Evolutionary conservation across 768 basidiomycete species (phyloP).

Genomic region (Psilocybe subaeruginosa): DNA sequence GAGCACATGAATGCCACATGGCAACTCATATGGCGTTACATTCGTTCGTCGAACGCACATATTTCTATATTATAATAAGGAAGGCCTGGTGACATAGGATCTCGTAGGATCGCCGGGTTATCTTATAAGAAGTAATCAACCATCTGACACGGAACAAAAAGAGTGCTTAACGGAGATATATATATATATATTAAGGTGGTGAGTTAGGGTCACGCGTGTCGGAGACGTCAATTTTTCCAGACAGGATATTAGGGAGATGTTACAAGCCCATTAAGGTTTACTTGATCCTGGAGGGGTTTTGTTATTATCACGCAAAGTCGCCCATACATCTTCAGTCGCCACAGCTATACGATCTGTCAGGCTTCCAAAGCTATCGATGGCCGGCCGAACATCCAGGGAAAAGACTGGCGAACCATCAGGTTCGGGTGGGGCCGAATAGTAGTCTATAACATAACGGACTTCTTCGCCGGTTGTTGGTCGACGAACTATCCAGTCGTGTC

Average conservation of each 20-base stretch:
- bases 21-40: background rate
- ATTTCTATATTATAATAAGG: background rate
- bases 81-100: background rate
- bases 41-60: background rate
- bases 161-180: background rate
- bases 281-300: constrained; percentile 23
- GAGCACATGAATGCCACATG: background rate
- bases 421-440: constrained; percentile 92
- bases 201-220: background rate
- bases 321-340: constrained; percentile 74
- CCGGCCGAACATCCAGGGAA: constrained; percentile 93
- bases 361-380: constrained; percentile 83
- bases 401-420: constrained; percentile 94
- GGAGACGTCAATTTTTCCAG: background rate
- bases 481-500: constrained; percentile 96
- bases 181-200: background rate
- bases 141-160: background rate
- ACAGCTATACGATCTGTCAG: constrained; percentile 72
- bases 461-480: constrained; percentile 79
- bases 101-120: background rate
- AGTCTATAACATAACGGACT: constrained; percentile 97
- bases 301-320: constrained; percentile 39
- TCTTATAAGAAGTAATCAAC: background rate
- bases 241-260: background rate
- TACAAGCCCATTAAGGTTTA: background rate